Evolutionary conservation across 2,329 filamentous ascomycete species (phyloP).

Genomic region (Colletotrichum tropicale): DNA sequence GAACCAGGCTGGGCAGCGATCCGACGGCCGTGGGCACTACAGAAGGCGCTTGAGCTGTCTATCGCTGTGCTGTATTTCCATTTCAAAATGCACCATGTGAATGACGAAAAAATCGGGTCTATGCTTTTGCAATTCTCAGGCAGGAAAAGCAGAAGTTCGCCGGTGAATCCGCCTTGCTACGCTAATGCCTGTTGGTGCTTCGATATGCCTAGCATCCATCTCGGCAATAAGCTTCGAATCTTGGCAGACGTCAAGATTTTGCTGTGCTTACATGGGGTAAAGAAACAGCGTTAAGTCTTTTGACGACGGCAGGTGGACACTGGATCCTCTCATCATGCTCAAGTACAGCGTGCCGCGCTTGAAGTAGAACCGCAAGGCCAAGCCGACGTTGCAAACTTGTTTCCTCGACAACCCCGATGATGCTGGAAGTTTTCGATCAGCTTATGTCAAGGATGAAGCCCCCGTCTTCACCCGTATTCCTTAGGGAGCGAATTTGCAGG

Average conservation of each 20-base stretch:
- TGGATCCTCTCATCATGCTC: background rate
- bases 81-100: background rate
- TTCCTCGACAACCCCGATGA: background rate
- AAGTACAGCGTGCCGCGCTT: background rate
- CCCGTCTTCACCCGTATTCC: background rate
- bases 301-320: background rate
- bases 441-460: background rate
- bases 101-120: background rate
- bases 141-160: background rate
- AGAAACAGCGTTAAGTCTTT: background rate
- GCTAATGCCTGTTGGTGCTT: background rate
- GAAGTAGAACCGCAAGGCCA: background rate
- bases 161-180: background rate
- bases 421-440: background rate
- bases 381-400: background rate
- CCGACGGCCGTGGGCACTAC: background rate
- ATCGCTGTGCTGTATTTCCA: background rate
- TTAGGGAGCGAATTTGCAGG: background rate
- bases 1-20: background rate
- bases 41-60: background rate
- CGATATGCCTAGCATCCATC: background rate
- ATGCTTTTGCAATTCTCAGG: background rate
- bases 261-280: background rate
- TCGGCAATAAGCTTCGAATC: background rate
- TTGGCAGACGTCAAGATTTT: background rate